phyloP scores from a whole-genome alignment of 108 stramenopile genomes.

The Conticribra guillardii region DNA sequence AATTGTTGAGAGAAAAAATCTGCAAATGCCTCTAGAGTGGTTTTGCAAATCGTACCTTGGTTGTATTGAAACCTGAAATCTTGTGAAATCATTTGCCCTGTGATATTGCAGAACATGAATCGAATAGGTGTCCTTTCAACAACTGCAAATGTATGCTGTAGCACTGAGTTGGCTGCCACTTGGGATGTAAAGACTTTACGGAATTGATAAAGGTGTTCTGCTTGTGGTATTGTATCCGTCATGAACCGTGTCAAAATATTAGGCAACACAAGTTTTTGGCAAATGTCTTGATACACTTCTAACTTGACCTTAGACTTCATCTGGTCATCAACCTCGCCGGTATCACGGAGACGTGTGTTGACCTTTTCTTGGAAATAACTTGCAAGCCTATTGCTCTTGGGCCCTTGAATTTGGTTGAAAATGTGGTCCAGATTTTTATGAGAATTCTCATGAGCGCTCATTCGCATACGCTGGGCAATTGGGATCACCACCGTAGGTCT shows the following conservation, averaged over 20 bases:
- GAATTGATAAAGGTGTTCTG: conserved; percentile 70
- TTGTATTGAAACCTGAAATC: conserved; percentile 87
- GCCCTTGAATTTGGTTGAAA: conserved; percentile 27
- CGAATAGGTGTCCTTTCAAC: conserved; percentile 75
- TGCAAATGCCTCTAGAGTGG: too few relatives aligned
- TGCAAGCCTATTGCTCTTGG: conserved; percentile 13
- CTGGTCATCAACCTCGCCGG: conserved; percentile 18
- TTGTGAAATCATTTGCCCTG: conserved; percentile 62
- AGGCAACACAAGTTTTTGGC: conserved; percentile 46
- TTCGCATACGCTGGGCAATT: conserved; percentile 83
- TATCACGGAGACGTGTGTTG: conserved; percentile 18
- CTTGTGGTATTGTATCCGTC: conserved; percentile 31
- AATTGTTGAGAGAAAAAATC: conserved; percentile 5
- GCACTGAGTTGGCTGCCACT: conserved; percentile 74
- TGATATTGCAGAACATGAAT: conserved; percentile 61
- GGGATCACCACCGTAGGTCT: conserved; percentile 82
- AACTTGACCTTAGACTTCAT: conserved; percentile 40
- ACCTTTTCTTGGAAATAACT: conserved; percentile 45
- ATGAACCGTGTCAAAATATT: conserved; percentile 59
- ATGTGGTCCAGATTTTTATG: conserved; percentile 70
- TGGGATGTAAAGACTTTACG: conserved; percentile 77
- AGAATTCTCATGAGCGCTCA: conserved; percentile 63
- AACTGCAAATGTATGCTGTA: conserved; percentile 81
- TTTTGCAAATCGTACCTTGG: conserved; percentile 75
- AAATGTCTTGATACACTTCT: conserved; percentile 61